These are phyloP conservation scores for Alternaria infectoria DNA, from an alignment of 2,329 filamentous ascomycete genomes.

Conservation along the genomic window DNA sequence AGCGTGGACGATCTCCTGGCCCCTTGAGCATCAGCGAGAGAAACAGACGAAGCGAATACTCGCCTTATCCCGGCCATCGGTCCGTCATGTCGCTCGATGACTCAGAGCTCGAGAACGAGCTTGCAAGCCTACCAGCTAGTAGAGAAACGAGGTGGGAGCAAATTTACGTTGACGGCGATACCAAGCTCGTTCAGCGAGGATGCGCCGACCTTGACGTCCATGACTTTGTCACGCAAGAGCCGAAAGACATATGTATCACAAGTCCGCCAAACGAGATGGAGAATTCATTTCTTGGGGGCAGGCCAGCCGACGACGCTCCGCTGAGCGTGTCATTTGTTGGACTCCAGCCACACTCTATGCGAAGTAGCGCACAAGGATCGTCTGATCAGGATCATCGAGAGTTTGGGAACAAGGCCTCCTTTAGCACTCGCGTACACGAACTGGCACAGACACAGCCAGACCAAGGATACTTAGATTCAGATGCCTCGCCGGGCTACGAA, in stretches of 20 bases:
- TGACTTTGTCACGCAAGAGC: conserved; percentile 41
- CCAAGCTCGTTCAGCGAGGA: conserved; percentile 44
- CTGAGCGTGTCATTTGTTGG: conserved; percentile 32
- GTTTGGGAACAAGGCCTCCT: conserved; percentile 37
- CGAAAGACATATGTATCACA: conserved; percentile 45
- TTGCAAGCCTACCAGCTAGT: conserved; percentile 41
- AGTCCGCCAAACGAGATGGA: conserved; percentile 42
- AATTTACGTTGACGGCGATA: conserved; percentile 48
- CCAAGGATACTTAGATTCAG: background rate
- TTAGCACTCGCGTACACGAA: conserved; percentile 44
- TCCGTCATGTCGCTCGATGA: conserved; percentile 50
- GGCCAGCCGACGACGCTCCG: conserved; percentile 32
- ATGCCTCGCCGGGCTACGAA: conserved; percentile 9
- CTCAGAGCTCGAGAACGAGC: conserved; percentile 46
- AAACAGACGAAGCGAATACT: conserved; percentile 45
- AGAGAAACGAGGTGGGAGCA: conserved; percentile 48
- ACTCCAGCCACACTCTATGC: conserved; percentile 20
- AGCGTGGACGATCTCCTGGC: conserved; percentile 34
- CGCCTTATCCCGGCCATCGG: conserved; percentile 42
- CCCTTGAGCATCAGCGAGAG: conserved; percentile 24
- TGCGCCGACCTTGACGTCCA: conserved; percentile 39
- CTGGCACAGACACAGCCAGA: conserved; percentile 25
- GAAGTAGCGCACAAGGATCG: conserved; percentile 11
- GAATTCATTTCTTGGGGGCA: conserved; percentile 33
- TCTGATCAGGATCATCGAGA: conserved; percentile 19